Conservation (phyloP, 331 rosid genomes). For the Malus hybrid region DNA sequence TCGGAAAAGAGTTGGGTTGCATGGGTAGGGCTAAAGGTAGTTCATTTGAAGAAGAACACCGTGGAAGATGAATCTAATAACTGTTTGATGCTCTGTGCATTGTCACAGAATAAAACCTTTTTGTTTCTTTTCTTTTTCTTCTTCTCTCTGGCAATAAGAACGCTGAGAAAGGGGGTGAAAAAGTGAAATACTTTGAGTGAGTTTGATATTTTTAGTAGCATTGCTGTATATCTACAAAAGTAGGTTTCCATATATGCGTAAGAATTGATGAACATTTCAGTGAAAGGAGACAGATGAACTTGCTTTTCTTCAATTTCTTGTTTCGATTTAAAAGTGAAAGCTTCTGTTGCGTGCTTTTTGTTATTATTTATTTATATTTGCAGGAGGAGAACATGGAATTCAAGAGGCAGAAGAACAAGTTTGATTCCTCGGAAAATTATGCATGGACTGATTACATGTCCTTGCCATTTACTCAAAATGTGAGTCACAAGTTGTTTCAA, state of each 20-base stretch:
- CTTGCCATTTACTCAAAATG: conserved; percentile 76
- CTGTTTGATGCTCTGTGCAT: background rate
- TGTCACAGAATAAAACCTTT: background rate
- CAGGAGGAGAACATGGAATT: conserved; percentile 85
- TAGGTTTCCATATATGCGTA: conserved; percentile 5
- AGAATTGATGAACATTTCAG: background rate
- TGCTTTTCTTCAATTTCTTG: conserved; percentile 1
- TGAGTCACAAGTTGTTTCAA: conserved; percentile 25
- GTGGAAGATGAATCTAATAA: background rate
- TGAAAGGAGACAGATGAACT: background rate
- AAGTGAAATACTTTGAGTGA: background rate
- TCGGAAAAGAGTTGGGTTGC: background rate
- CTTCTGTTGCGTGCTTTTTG: background rate
- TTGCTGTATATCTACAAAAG: conserved; percentile 2
- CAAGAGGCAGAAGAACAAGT: conserved; percentile 54
- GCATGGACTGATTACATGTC: conserved; percentile 81
- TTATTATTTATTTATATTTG: background rate
- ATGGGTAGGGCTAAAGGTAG: background rate
- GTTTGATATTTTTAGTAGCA: background rate
- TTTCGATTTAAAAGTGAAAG: background rate
- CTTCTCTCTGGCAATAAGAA: background rate
- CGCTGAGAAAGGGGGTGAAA: background rate
- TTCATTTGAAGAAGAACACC: background rate
- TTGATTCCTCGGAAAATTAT: conserved; percentile 26
- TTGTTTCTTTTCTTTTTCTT: background rate